Evolutionary conservation across 2,329 filamentous ascomycete genomes (phyloP).

Genomic region (Coniochaeta sp.): DNA sequence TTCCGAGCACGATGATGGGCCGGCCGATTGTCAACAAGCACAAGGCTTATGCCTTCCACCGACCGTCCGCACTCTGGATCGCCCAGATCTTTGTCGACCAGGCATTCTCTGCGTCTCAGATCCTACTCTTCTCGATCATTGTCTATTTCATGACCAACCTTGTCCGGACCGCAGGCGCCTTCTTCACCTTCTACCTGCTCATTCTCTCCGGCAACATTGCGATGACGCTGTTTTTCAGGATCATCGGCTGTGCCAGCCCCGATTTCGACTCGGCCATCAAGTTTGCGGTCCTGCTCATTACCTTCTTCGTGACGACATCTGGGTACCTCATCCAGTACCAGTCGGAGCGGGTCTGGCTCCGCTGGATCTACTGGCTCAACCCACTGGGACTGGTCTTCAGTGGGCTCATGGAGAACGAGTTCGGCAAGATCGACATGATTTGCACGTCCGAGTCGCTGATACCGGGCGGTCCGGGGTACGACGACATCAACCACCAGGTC

Average conservation of each 20-base stretch:
- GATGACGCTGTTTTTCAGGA: conserved; percentile 73
- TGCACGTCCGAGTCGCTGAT: conserved; percentile 64
- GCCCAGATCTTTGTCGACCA: conserved; percentile 76
- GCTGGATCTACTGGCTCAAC: conserved; percentile 76
- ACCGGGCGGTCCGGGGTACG: conserved; percentile 63
- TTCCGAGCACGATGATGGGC: conserved; percentile 67
- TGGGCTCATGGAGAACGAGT: conserved; percentile 82
- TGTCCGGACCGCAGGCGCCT: conserved; percentile 61
- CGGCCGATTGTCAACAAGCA: conserved; percentile 78
- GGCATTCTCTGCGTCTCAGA: conserved; percentile 62
- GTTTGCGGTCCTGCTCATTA: conserved; percentile 71
- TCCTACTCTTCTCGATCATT: conserved; percentile 64
- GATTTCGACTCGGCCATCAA: conserved; percentile 85
- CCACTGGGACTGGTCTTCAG: conserved; percentile 68
- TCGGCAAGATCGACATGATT: conserved; percentile 58
- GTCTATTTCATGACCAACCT: conserved; percentile 75
- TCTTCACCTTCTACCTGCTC: conserved; percentile 70
- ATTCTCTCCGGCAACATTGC: conserved; percentile 61
- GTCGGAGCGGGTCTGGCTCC: conserved; percentile 69
- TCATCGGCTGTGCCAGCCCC: conserved; percentile 65
- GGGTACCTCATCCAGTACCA: conserved; percentile 81
- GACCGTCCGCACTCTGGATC: conserved; percentile 75
- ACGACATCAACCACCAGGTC: conserved; percentile 65
- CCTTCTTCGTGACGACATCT: conserved; percentile 71
- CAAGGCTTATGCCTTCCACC: conserved; percentile 73